phyloP scores from a whole-genome alignment of 192 early-diverging fungal genomes.

The Coemansia sp. region DNA sequence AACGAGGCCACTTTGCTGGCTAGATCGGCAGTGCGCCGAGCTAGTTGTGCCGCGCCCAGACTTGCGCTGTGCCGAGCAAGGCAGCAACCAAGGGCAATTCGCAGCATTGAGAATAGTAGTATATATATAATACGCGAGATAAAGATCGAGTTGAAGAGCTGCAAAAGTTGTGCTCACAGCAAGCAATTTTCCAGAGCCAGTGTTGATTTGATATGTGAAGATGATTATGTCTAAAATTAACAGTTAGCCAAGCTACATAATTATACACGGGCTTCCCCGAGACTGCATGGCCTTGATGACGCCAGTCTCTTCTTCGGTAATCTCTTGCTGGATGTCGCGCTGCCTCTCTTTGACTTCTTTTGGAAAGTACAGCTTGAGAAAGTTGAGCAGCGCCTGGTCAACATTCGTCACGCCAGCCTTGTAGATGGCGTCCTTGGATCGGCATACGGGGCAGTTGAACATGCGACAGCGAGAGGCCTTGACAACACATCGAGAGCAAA shows the following conservation, averaged over 20 bases:
- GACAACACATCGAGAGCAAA: conserved; percentile 79
- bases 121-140: too few relatives aligned
- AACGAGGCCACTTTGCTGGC: conserved; percentile 7
- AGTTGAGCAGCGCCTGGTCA: conserved; percentile 68
- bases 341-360: conserved; percentile 75
- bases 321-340: conserved; percentile 64
- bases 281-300: conserved; percentile 58
- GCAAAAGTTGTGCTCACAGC: not conserved
- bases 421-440: conserved; percentile 61
- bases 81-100: conserved; percentile 13
- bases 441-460: conserved; percentile 76
- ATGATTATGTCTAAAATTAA: not conserved
- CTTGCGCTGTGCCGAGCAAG: conserved; percentile 8
- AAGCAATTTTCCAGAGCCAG: not conserved
- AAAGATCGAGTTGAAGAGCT: conserved; percentile 6
- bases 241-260: conserved; percentile 19
- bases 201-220: not conserved
- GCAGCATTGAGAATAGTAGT: conserved; percentile 23
- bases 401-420: conserved; percentile 64
- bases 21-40: not conserved
- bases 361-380: conserved; percentile 78
- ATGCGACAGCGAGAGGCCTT: conserved; percentile 69
- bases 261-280: conserved; percentile 24
- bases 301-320: conserved; percentile 66
- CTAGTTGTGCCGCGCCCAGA: not conserved